phyloP scores from a whole-genome alignment of 1,284 basidiomycete species.

The Apiotrichum montevideense region DNA sequence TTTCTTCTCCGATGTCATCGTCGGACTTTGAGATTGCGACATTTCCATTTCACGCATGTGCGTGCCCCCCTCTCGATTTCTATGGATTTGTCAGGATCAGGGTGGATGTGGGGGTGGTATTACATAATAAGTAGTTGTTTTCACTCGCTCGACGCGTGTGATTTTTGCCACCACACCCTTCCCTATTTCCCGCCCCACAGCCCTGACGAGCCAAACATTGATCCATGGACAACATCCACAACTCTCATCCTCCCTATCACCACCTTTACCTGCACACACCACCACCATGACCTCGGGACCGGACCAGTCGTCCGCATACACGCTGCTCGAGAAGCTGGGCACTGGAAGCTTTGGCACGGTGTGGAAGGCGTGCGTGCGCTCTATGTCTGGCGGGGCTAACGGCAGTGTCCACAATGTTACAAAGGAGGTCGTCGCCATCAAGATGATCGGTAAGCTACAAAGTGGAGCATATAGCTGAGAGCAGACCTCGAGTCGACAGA shows the following conservation, averaged over 20 bases:
- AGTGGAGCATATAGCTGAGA: neutral
- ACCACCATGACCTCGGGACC: slow-evolving; percentile 3
- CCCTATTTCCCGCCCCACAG: neutral
- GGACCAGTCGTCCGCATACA: slow-evolving; percentile 83
- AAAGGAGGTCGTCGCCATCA: slow-evolving; percentile 91
- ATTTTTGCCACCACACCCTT: neutral
- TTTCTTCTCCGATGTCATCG: too few species aligned
- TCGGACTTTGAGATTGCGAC: too few species aligned
- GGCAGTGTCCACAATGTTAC: slow-evolving; percentile 76
- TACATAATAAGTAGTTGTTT: neutral
- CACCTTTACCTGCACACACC: too few species aligned
- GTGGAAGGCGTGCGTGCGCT: slow-evolving; percentile 67
- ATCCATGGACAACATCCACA: too few species aligned
- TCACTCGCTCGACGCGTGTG: neutral
- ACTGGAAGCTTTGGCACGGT: slow-evolving; percentile 97
- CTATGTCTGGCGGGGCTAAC: neutral
- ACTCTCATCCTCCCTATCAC: too few species aligned
- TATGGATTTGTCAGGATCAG: neutral
- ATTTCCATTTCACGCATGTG: too few species aligned
- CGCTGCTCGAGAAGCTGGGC: slow-evolving; percentile 87
- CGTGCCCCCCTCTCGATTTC: too few species aligned
- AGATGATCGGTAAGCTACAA: slow-evolving; percentile 74
- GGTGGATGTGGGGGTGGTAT: neutral
- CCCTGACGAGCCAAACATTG: too few species aligned
- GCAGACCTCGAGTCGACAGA: slow-evolving; percentile 60